Conservation (phyloP, 2,329 filamentous ascomycete genomes). For the Trichoderma arundinaceum region DNA sequence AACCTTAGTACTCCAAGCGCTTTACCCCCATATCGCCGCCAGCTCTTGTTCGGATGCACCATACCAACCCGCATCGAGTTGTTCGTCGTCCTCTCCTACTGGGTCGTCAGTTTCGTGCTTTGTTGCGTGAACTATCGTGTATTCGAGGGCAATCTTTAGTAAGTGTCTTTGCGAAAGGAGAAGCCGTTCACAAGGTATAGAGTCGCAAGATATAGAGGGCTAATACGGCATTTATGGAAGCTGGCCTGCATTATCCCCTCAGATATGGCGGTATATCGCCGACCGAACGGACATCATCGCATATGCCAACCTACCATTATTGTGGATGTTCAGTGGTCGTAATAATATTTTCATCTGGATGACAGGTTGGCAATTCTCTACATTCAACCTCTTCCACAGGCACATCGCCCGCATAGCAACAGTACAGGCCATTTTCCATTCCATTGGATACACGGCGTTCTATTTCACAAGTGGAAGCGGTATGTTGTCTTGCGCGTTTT, state of each 20-base stretch:
- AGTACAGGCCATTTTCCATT: conserved; percentile 62
- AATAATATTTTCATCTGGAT: conserved; percentile 62
- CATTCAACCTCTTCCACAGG: conserved; percentile 67
- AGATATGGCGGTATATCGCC: conserved; percentile 15
- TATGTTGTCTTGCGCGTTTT: background rate
- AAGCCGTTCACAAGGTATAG: no score
- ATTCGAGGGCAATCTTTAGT: conserved; percentile 21
- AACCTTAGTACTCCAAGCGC: conserved; percentile 6
- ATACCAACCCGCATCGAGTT: conserved; percentile 13
- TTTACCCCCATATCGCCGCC: conserved; percentile 8
- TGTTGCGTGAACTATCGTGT: conserved; percentile 14
- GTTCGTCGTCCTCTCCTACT: conserved; percentile 1
- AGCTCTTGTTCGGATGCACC: conserved; percentile 19
- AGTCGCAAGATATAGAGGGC: background rate
- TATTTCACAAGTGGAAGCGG: conserved; percentile 27
- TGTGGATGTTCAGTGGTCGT: conserved; percentile 24
- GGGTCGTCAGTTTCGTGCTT: conserved; percentile 18
- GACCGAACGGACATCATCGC: conserved; percentile 16
- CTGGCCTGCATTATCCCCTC: conserved; percentile 4
- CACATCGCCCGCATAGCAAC: conserved; percentile 65
- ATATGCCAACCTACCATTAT: conserved; percentile 4
- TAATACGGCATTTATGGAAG: background rate
- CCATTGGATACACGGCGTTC: conserved; percentile 34
- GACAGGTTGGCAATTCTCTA: conserved; percentile 68
- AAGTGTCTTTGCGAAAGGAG: background rate